Percentiles rank a stretch among this genome's conserved stretches.
phyloP scores from a whole-genome alignment of 75 land plant species.

The Gnetum montanum region DNA sequence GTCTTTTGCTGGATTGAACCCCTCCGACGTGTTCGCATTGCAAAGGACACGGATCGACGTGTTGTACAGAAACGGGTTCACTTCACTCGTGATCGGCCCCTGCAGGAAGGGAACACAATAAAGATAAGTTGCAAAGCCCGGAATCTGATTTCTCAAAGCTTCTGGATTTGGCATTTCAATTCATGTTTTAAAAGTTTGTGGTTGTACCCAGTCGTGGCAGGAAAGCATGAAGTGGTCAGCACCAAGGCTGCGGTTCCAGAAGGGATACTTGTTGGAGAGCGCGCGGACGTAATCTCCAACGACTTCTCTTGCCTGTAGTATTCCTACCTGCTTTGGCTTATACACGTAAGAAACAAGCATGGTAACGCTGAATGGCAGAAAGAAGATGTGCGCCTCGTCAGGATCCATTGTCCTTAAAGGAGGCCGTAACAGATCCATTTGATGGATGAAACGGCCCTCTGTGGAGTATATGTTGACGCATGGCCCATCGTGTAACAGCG shows the following conservation, averaged over 20 bases:
- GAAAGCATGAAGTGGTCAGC: constrained; percentile 93
- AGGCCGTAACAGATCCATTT: constrained; percentile 36
- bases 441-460: constrained; percentile 81
- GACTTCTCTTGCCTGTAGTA: constrained; percentile 21
- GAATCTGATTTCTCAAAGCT: too few relatives aligned
- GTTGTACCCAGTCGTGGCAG: constrained; percentile 96
- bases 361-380: constrained; percentile 62
- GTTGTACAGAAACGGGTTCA: constrained; percentile 15
- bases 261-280: constrained; percentile 45
- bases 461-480: constrained; percentile 78
- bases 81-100: constrained; percentile 33
- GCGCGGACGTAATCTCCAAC: constrained; percentile 48
- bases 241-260: constrained; percentile 70
- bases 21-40: constrained; percentile 58
- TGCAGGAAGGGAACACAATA: too few relatives aligned
- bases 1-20: constrained; percentile 47
- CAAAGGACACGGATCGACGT: constrained; percentile 48
- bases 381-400: constrained; percentile 27
- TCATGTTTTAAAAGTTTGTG: too few relatives aligned
- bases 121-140: too few relatives aligned
- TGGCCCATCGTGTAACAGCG: constrained; percentile 84
- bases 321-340: constrained; percentile 20
- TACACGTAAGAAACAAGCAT: constrained; percentile 64
- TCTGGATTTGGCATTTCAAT: too few relatives aligned
- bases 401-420: constrained; percentile 55